Conservation (phyloP, 208 protist species). For the Crithidia expoeki region DNA sequence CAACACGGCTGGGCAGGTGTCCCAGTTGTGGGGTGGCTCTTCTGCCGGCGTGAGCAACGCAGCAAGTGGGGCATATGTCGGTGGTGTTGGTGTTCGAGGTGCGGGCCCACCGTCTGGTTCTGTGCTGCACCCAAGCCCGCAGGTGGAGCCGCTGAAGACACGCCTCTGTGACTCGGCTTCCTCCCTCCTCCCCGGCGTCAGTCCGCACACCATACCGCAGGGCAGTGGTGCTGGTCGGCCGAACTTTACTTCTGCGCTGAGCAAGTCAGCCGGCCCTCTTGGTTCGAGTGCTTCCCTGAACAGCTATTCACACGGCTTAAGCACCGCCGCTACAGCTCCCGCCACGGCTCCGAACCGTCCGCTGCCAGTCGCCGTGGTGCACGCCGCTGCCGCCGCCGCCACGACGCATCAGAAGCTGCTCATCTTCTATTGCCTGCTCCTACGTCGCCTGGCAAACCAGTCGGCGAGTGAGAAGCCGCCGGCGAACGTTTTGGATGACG, state of each 20-base stretch:
- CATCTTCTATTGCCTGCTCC: conserved; percentile 53
- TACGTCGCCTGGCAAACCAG: conserved; percentile 32
- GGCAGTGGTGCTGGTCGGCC: background rate
- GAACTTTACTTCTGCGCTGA: conserved; percentile 11
- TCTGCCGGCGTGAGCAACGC: background rate
- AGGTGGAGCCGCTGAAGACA: conserved; percentile 14
- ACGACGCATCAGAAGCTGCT: conserved; percentile 48
- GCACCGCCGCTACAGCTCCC: background rate
- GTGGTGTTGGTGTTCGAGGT: conserved; percentile 5
- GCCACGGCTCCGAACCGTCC: background rate
- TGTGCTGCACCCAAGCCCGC: conserved; percentile 8
- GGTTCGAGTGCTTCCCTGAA: background rate
- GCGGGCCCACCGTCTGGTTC: background rate
- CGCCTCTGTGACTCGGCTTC: conserved; percentile 19
- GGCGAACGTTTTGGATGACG: background rate
- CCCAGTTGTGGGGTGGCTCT: conserved; percentile 20
- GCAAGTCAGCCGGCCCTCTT: conserved; percentile 18
- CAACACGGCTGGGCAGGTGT: conserved; percentile 3
- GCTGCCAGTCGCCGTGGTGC: background rate
- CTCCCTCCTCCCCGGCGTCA: conserved; percentile 10
- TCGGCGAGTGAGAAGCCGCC: conserved; percentile 9
- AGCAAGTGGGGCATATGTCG: background rate
- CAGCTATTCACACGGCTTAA: conserved; percentile 3
- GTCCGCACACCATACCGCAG: conserved; percentile 11
- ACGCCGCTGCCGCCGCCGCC: conserved; percentile 19